A percentile compares a stretch with the other conserved stretches of the same genome.
Conservation (phyloP, 176 grass and related monocot genomes). For the Rhynchospora tenuis region DNA sequence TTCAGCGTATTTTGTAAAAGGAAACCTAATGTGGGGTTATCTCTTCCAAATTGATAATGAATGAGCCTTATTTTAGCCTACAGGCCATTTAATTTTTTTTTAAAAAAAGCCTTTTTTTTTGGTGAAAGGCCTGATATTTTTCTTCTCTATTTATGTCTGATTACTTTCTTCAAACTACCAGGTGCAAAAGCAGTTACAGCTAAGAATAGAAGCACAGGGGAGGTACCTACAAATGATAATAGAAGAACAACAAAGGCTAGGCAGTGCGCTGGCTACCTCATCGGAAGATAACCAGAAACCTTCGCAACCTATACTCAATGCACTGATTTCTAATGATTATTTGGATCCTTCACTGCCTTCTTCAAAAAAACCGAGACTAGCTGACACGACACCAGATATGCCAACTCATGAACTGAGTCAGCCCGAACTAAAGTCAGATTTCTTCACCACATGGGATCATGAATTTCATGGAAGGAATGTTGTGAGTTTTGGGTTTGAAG, state of each 20-base stretch:
- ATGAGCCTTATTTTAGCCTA: not conserved
- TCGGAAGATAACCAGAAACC: constrained; percentile 46
- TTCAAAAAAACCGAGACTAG: constrained; percentile 54
- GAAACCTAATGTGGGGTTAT: not conserved
- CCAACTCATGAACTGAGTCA: constrained; percentile 24
- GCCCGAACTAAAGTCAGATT: constrained; percentile 59
- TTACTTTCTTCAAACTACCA: constrained; percentile 25
- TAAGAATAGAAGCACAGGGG: constrained; percentile 94
- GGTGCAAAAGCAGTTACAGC: constrained; percentile 94
- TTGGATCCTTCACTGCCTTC: constrained; percentile 29
- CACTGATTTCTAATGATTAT: constrained; percentile 48
- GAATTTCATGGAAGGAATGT: constrained; percentile 42
- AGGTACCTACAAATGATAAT: constrained; percentile 95
- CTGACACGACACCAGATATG: constrained; percentile 30
- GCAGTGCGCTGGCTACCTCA: constrained; percentile 36
- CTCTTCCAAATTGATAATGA: constrained; percentile 15
- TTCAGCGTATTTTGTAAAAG: not conserved
- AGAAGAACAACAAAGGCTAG: constrained; percentile 83
- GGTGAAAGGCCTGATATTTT: not conserved
- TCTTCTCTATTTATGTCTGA: not conserved
- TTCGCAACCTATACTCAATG: constrained; percentile 28
- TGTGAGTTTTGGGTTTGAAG: constrained; percentile 13
- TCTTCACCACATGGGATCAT: constrained; percentile 56
- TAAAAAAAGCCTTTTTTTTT: not conserved
- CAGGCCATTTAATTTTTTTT: too few relatives aligned